Evolutionary conservation across 257 asterid genomes (phyloP).

Genomic region (Mitragyna speciosa): DNA sequence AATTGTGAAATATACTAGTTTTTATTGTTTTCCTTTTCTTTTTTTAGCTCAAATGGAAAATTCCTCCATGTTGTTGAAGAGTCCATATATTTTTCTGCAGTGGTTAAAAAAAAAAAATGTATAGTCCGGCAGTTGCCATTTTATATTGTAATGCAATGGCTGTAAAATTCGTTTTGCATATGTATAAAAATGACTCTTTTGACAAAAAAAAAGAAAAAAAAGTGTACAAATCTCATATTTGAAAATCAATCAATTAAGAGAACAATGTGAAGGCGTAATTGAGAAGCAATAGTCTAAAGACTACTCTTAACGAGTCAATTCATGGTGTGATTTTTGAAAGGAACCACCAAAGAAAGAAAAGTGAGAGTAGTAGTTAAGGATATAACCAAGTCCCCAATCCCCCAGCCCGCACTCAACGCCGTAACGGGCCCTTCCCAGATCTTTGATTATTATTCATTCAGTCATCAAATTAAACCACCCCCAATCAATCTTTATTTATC

Average conservation of each 20-base stretch:
- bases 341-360: not conserved
- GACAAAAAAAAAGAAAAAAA: no score
- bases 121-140: no score
- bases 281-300: not conserved
- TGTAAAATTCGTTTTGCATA: no score
- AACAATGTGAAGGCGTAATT: not conserved
- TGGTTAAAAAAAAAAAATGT: no score
- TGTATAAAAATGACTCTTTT: no score
- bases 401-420: conserved; percentile 17
- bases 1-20: no score
- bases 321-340: not conserved
- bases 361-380: conserved; percentile 5
- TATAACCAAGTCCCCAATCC: conserved; percentile 1
- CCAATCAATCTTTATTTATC: not conserved
- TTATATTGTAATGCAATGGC: no score
- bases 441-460: not conserved
- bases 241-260: not conserved
- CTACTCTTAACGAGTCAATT: not conserved
- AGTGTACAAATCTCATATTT: no score
- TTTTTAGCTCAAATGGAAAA: no score
- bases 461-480: not conserved
- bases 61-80: no score
- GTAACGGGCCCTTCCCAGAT: not conserved
- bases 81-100: no score
- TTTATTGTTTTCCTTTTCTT: no score